Base-by-base conservation (phyloP, 2,329 filamentous ascomycete genomes). In the Pseudogymnoascus sp. region DNA sequence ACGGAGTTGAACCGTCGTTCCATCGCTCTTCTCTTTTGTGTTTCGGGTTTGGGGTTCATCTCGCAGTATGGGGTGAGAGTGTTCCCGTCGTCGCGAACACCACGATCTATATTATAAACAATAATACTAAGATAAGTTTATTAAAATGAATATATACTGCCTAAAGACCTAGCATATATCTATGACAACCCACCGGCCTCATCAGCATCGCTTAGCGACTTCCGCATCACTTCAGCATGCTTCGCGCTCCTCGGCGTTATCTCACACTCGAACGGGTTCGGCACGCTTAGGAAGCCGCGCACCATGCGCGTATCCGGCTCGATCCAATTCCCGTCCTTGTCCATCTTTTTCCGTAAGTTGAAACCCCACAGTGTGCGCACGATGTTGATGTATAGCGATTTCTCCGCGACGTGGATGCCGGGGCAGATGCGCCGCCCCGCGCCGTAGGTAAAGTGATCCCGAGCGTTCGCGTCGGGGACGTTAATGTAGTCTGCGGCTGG, bases 361-460 rank as follows among this genome's bases (percentile, higher is more conserved):
- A 84, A 84, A 0, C 76, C 82, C 83, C 83, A 86, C 0, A 86
- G 68, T 0, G 81, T 71, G 2, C 78, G 75, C 0, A 80, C 74
- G 19, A 81, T 77, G 11, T 70, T 75, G 6, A 83, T 72, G 66
- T 79, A 81, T 12, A 83, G 66, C 8, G 73, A 76, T 5, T 77
- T 76, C 62, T 81, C 78, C 0, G 80, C 81, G 2, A 86, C 74
- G 61, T 83, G 80, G 31, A 82, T 80, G 0, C 83, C 84, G 2
- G 80, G 82, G 69, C 84, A 87, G 45, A 85, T 77, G 23, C 83
- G 75, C 0, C 76, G 68, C 2, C 75, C 75, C 41, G 70, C 69
- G 12, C 75, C 74, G 62, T 74, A 77, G 10, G 66, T 67, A 26
- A 70, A 75, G 55, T 75, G 72, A 14, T 75, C 74, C 19, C 19